A percentile compares a stretch with the other conserved stretches of the same genome.
These are phyloP conservation scores for Suillus fuscotomentosus DNA, from an alignment of 768 basidiomycete species.

Conservation along the genomic window DNA sequence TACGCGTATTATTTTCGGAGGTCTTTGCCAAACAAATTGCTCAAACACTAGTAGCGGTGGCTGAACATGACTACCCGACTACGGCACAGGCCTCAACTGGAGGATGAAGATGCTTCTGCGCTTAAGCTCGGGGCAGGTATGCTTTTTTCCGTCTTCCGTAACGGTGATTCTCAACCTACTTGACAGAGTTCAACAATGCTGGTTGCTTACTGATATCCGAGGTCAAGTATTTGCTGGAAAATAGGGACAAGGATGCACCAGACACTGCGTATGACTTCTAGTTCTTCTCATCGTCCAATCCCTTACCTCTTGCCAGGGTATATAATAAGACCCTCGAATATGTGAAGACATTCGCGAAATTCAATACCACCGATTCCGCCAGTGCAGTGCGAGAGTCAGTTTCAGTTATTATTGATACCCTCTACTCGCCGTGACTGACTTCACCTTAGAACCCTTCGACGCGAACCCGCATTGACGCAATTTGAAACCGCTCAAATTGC, in stretches of 20 bases:
- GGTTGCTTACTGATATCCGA: conserved; percentile 91
- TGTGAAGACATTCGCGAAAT: conserved; percentile 88
- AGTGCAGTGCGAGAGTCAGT: conserved; percentile 85
- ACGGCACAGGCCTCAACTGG: conserved; percentile 61
- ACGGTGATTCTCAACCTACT: not conserved
- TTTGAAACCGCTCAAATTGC: conserved; percentile 94
- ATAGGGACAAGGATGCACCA: conserved; percentile 83
- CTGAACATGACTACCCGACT: conserved; percentile 53
- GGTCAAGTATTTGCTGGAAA: conserved; percentile 87
- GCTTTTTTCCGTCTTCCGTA: conserved; percentile 1
- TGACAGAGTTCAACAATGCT: conserved; percentile 83
- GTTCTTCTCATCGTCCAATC: not conserved
- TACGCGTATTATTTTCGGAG: conserved; percentile 25
- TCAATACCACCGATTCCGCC: conserved; percentile 81
- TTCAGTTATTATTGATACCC: not conserved
- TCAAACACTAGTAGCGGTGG: conserved; percentile 41
- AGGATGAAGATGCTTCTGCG: conserved; percentile 85
- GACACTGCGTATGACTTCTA: conserved; percentile 68
- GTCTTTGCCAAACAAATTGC: conserved; percentile 32
- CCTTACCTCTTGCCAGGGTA: conserved; percentile 48
- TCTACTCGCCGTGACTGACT: not conserved
- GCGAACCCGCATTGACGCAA: conserved; percentile 78
- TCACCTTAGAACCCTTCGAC: conserved; percentile 61
- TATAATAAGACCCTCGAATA: conserved; percentile 94
- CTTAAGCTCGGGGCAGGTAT: conserved; percentile 78